These are phyloP conservation scores for Nepenthes alata DNA, from an alignment of 179 eudicot species.

Conservation along the genomic window DNA sequence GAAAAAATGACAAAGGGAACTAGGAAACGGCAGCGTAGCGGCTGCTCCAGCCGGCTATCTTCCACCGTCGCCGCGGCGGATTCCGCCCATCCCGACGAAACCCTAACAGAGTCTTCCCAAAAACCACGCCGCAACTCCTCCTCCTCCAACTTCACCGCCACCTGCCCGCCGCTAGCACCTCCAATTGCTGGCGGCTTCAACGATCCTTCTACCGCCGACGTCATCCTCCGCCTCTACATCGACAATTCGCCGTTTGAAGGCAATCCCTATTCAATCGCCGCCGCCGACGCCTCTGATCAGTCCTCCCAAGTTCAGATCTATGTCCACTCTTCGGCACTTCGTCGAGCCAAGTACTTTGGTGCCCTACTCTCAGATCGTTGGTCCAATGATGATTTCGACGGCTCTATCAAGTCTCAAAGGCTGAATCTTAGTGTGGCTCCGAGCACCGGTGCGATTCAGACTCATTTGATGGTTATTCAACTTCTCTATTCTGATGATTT, in stretches of 20 bases:
- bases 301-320: slow-evolving; percentile 33
- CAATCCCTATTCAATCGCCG: slow-evolving; percentile 21
- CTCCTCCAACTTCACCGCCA: slow-evolving; percentile 7
- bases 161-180: slow-evolving; percentile 12
- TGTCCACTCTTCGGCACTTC: slow-evolving; percentile 50
- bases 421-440: slow-evolving; percentile 30
- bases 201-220: slow-evolving; percentile 63
- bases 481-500: slow-evolving; percentile 53
- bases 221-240: slow-evolving; percentile 50
- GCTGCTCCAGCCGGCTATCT: slow-evolving; percentile 22
- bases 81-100: slow-evolving; percentile 14
- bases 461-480: slow-evolving; percentile 39
- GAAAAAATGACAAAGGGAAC: background rate
- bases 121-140: slow-evolving; percentile 8
- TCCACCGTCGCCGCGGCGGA: slow-evolving; percentile 21
- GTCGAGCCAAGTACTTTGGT: slow-evolving; percentile 53
- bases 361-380: slow-evolving; percentile 74
- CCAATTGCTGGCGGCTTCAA: slow-evolving; percentile 40
- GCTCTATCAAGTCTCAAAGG: background rate
- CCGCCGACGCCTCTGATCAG: slow-evolving; percentile 8
- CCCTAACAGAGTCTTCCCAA: slow-evolving; percentile 13
- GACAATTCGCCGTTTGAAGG: slow-evolving; percentile 16
- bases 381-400: slow-evolving; percentile 25
- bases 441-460: slow-evolving; percentile 27
- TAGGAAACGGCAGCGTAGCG: slow-evolving; percentile 44